Conservation (phyloP, 2,329 filamentous ascomycete genomes). For the Colletotrichum theobromicola region DNA sequence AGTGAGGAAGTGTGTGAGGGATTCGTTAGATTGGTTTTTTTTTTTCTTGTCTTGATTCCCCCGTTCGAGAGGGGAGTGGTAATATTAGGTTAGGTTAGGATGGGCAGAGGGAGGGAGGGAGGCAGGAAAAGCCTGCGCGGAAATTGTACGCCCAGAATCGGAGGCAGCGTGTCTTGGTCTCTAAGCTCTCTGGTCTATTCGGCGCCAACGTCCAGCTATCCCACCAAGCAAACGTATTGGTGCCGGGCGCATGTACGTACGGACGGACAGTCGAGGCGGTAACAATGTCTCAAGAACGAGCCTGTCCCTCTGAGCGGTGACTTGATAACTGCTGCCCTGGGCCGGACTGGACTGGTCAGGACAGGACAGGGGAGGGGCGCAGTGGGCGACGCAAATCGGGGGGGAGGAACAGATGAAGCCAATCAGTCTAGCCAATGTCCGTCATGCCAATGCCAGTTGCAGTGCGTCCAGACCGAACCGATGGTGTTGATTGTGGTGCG, state of each 20-base stretch:
- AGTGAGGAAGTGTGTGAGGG: background rate
- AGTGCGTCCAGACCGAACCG: constrained; percentile 6
- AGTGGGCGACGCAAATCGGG: constrained; percentile 4
- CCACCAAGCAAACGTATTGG: background rate
- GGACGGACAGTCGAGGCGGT: constrained; percentile 17
- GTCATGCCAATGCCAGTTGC: constrained; percentile 3
- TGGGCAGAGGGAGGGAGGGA: background rate
- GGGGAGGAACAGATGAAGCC: background rate
- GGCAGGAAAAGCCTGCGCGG: constrained; percentile 1
- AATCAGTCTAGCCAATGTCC: background rate
- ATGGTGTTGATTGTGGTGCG: background rate
- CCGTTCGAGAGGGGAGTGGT: background rate
- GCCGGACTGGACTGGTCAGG: background rate
- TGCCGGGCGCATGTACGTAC: background rate
- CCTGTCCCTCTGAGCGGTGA: constrained; percentile 17
- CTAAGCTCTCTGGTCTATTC: background rate
- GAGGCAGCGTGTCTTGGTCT: background rate
- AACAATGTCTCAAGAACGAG: constrained; percentile 20
- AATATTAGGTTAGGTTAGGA: constrained; percentile 1
- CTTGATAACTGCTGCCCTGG: background rate
- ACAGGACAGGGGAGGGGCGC: background rate
- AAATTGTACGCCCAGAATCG: constrained; percentile 9
- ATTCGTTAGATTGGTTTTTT: background rate
- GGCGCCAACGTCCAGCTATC: background rate
- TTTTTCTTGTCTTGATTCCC: background rate